Base-by-base conservation (phyloP, 23 red algal genomes). In the Gracilaria caudata region DNA sequence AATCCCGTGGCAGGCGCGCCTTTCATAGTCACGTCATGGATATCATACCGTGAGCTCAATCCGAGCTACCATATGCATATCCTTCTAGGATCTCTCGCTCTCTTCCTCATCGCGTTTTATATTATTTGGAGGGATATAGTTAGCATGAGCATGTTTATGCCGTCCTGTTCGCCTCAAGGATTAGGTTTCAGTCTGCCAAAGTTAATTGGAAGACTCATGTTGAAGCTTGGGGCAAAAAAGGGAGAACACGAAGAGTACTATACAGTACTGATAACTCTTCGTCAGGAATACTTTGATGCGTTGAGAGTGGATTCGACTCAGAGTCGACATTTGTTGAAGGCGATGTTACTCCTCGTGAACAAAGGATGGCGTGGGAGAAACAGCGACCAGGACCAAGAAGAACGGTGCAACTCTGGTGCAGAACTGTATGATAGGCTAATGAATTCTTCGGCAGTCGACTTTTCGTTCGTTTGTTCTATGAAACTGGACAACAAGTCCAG, bases 1-100 rank as follows among this genome's bases (percentile, higher is more conserved):
- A 86, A 86, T 19, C 82, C 65, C 10, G 49, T 86, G 8, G 82
- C 82, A 23, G 82, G 82, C 28, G 61, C 82, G 5, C 63, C 66
- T 12, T 86, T 86, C 57, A 24, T 75, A 8, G 44, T 86, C 30
- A 55, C 61, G 24, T 11, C 29, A 39, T 86, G 82, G 82, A 51
- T 86, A 6, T 71, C 82, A 44, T 12, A 35, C 44, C 82, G 65
- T 17, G 41, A 71, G 23, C 20, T 86, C 20, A 68, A 86, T 40
- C 44, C 63, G 25, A 68, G 65, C 20, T 72, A 86, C 34, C 13
- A 35, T 3, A 0, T 34, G n/a, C 40, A 51, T 29, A 59, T 86
- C 17, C 3, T 21, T 19, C 45, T 86, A 51, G 26, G 51, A 20
- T 38, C 32, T 19, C 34, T 45, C 25, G n/a, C 75, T 72, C 57